Conservation (phyloP, 352 stramenopile species). For the Globisporangium polare region DNA sequence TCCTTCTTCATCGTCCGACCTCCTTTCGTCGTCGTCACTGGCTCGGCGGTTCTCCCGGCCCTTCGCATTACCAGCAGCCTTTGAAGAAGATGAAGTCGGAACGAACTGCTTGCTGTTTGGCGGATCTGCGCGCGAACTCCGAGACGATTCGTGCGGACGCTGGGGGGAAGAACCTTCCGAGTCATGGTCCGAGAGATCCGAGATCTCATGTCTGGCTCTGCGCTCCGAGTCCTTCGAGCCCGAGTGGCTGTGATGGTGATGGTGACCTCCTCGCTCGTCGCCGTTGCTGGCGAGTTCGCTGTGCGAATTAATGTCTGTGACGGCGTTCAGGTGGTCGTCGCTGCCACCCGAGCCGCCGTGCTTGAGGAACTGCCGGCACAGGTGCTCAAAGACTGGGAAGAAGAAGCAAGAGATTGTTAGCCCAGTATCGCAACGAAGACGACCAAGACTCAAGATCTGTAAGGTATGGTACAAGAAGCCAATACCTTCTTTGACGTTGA, state of each 20-base stretch:
- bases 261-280: constrained; percentile 12
- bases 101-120: constrained; percentile 11
- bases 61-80: constrained; percentile 12
- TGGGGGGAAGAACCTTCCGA: constrained; percentile 18
- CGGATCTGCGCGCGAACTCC: not conserved
- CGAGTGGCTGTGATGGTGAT: constrained; percentile 3
- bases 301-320: constrained; percentile 51
- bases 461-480: not conserved
- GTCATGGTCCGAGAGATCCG: constrained; percentile 32
- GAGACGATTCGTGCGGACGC: constrained; percentile 10
- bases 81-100: constrained; percentile 5
- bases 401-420: not conserved
- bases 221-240: constrained; percentile 12
- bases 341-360: constrained; percentile 20
- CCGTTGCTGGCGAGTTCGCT: constrained; percentile 26
- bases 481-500: constrained; percentile 66
- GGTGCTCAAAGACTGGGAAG: constrained; percentile 47
- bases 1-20: constrained; percentile 19
- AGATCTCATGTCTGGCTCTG: constrained; percentile 31
- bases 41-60: constrained; percentile 17
- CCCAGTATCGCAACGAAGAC: not conserved
- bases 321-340: constrained; percentile 34
- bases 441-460: not conserved
- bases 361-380: constrained; percentile 52
- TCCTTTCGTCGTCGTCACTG: constrained; percentile 6